Evolutionary conservation across 2,329 filamentous ascomycete genomes (phyloP), one percentile per base, ranked within the genome.

Genomic region (Xylariaceae sp.): DNA sequence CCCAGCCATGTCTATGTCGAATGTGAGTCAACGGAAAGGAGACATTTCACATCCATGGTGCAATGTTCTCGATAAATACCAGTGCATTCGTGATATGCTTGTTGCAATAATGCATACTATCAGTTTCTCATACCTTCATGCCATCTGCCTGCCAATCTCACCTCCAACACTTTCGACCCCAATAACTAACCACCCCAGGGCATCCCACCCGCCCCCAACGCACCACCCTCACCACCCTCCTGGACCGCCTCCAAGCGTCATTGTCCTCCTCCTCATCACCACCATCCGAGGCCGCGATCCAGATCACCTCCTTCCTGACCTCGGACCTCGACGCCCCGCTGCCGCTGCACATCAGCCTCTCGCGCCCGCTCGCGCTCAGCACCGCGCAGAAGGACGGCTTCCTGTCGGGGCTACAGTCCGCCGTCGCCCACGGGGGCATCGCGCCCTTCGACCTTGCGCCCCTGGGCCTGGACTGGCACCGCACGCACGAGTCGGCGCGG

Each of bases 1-100:
- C 89, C 91, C 1, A 89, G 83, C 26, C 91, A 97, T 65, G 62
- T 97, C 34, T 97, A 95, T 63, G 72, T 95, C 42, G 91, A 97
- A 69, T 98, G 93, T 94, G 73, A 66, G 81, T 70, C 42, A n/a
- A n/a, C n/a, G n/a, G n/a, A n/a, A n/a, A n/a, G n/a, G n/a, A n/a
- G n/a, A n/a, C n/a, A n/a, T n/a, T n/a, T n/a, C n/a, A n/a, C n/a
- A n/a, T n/a, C n/a, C n/a, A n/a, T n/a, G n/a, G n/a, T n/a, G n/a
- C n/a, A n/a, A n/a, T n/a, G n/a, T n/a, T n/a, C n/a, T n/a, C n/a
- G n/a, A n/a, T n/a, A n/a, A n/a, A n/a, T n/a, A n/a, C n/a, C n/a
- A n/a, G n/a, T n/a, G n/a, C n/a, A n/a, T n/a, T n/a, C n/a, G n/a
- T n/a, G n/a, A n/a, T n/a, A n/a, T n/a, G n/a, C n/a, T n/a, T n/a